phyloP scores from a whole-genome alignment of 139 green algal genomes.

The Desmodesmus armatus region DNA sequence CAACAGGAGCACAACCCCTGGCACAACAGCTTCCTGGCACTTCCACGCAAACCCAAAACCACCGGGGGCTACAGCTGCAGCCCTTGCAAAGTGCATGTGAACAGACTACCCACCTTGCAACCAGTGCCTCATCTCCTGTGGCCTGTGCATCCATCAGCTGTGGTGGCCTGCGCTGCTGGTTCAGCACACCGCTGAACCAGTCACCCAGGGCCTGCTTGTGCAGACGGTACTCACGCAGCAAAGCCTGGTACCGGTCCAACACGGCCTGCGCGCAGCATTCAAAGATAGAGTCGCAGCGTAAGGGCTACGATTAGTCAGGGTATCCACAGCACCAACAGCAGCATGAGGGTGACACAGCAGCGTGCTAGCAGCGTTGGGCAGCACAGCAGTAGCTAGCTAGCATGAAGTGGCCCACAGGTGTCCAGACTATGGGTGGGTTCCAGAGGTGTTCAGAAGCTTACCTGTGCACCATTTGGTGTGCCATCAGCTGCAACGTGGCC shows the following conservation, averaged over 20 bases:
- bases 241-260: conserved; percentile 30
- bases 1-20: no score
- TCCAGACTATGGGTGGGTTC: no score
- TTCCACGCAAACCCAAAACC: no score
- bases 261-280: conserved; percentile 31
- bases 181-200: conserved; percentile 3
- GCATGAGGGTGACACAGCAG: not conserved
- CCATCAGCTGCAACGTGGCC: not conserved
- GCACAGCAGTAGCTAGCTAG: no score
- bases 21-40: no score
- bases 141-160: conserved; percentile 43
- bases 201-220: conserved; percentile 29
- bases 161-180: not conserved
- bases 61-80: no score
- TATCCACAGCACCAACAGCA: not conserved
- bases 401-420: not conserved
- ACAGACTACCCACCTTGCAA: not conserved
- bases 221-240: conserved; percentile 33
- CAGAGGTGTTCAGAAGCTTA: no score
- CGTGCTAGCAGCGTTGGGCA: not conserved
- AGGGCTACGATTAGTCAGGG: not conserved
- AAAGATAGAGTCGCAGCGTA: not conserved
- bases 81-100: no score
- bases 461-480: not conserved
- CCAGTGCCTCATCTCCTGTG: conserved; percentile 13